A percentile compares a stretch with the other conserved stretches of the same genome.
Evolutionary conservation across 495 filamentous ascomycete genomes (phyloP).

Genomic region (Emericellopsis terricola): DNA sequence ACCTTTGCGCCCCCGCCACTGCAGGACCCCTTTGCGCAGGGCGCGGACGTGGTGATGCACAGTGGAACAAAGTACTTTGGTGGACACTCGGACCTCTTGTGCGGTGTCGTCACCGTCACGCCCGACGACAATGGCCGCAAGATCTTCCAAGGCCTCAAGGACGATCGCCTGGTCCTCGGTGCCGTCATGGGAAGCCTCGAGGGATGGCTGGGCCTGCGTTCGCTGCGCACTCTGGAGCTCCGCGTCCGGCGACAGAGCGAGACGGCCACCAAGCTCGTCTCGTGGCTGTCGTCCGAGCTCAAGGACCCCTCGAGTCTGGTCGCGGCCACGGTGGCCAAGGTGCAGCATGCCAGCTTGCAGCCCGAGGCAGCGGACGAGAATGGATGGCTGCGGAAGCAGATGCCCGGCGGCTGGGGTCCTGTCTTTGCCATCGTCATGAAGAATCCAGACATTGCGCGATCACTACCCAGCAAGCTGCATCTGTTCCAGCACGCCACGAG

Average conservation of each 20-base stretch:
- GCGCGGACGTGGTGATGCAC: constrained; percentile 79
- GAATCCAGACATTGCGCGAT: constrained; percentile 37
- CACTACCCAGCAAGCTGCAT: constrained; percentile 55
- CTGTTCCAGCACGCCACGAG: constrained; percentile 93
- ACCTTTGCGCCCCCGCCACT: constrained; percentile 89
- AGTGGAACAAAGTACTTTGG: constrained; percentile 90
- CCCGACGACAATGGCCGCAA: constrained; percentile 20
- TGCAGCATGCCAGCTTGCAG: constrained; percentile 68
- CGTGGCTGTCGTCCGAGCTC: constrained; percentile 43
- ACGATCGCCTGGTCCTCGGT: constrained; percentile 59
- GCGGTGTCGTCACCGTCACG: constrained; percentile 57
- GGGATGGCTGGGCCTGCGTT: constrained; percentile 78
- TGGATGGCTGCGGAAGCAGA: constrained; percentile 67
- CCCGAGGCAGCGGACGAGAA: constrained; percentile 33
- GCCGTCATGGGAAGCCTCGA: constrained; percentile 81
- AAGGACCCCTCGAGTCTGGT: constrained; percentile 20
- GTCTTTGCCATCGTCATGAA: constrained; percentile 65
- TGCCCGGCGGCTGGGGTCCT: constrained; percentile 80
- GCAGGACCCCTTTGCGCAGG: constrained; percentile 65
- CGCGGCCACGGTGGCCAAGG: constrained; percentile 31
- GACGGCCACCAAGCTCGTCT: constrained; percentile 48
- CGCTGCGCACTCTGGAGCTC: constrained; percentile 70
- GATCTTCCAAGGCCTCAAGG: constrained; percentile 36
- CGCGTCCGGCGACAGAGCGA: constrained; percentile 56
- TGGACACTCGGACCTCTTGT: constrained; percentile 81